A percentile compares a stretch with the other conserved stretches of the same genome.
These are phyloP conservation scores for Elsinoe ampelina DNA, from an alignment of 2,329 filamentous ascomycete genomes.

Conservation along the genomic window DNA sequence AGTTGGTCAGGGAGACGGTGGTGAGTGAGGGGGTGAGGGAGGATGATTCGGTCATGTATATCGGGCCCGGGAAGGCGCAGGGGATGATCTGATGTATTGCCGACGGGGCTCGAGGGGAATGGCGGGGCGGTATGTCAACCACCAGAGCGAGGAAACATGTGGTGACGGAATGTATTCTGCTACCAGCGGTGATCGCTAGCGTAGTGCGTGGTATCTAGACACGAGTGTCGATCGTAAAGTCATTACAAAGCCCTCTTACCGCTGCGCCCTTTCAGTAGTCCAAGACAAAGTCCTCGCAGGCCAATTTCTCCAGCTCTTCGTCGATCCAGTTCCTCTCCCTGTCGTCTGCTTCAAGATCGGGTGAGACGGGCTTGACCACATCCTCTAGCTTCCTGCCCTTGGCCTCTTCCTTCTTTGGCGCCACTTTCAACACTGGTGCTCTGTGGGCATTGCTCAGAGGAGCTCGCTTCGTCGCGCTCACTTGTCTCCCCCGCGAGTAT, in stretches of 20 bases:
- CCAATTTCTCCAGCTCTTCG: constrained; percentile 2
- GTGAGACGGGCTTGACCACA: neutral
- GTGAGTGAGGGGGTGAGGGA: neutral
- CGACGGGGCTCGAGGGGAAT: neutral
- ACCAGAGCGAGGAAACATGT: too few relatives aligned
- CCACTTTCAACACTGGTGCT: constrained; percentile 3
- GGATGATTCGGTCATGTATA: constrained; percentile 1
- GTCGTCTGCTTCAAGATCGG: neutral
- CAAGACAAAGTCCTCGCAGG: constrained; percentile 10
- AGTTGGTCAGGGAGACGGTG: neutral
- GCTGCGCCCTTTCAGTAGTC: neutral
- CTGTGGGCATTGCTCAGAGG: constrained; percentile 18
- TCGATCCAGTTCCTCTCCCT: neutral
- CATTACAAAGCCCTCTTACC: neutral
- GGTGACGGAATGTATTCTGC: neutral
- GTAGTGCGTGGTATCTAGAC: constrained; percentile 1
- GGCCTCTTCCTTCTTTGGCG: constrained; percentile 17
- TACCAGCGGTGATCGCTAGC: neutral
- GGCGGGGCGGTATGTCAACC: too few relatives aligned
- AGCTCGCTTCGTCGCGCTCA: constrained; percentile 32
- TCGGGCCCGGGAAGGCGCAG: neutral
- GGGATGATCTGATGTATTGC: neutral
- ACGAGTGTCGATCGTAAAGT: constrained; percentile 1
- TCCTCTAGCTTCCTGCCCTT: constrained; percentile 8
- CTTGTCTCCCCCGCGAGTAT: constrained; percentile 65